These are phyloP conservation scores for Telfairia occidentalis DNA, from an alignment of 331 rosid species.

Conservation along the genomic window DNA sequence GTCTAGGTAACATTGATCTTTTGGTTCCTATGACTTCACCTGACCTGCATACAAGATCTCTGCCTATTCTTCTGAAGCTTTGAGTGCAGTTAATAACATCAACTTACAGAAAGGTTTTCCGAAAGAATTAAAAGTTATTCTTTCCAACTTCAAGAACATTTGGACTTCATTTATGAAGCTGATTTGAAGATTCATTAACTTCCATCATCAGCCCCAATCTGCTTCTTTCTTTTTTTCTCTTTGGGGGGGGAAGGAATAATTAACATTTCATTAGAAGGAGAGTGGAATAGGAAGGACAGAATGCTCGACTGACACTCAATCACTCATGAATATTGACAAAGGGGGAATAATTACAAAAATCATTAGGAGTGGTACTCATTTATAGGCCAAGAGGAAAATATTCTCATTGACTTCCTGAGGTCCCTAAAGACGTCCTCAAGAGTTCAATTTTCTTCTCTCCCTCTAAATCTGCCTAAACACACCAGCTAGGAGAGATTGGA, in stretches of 20 bases:
- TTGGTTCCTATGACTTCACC: background rate
- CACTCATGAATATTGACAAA: background rate
- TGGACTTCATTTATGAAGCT: constrained; percentile 4
- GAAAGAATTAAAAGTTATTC: background rate
- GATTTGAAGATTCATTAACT: background rate
- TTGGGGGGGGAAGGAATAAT: background rate
- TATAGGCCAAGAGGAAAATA: background rate
- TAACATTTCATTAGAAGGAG: background rate
- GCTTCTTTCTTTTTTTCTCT: background rate
- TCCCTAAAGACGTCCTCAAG: background rate
- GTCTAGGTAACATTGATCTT: constrained; percentile 53
- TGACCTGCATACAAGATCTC: background rate
- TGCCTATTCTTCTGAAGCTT: background rate
- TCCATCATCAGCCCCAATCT: background rate
- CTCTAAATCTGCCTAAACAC: background rate
- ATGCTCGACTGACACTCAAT: background rate
- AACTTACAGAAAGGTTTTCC: background rate
- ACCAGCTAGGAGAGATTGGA: background rate
- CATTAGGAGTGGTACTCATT: background rate
- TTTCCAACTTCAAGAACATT: background rate
- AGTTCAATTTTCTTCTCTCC: background rate
- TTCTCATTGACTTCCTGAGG: background rate
- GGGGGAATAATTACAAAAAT: background rate
- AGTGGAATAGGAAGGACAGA: background rate
- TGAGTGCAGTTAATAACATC: background rate